These are phyloP conservation scores for Coprinopsis marcescibilis DNA, from an alignment of 768 basidiomycete species.

Conservation along the genomic window DNA sequence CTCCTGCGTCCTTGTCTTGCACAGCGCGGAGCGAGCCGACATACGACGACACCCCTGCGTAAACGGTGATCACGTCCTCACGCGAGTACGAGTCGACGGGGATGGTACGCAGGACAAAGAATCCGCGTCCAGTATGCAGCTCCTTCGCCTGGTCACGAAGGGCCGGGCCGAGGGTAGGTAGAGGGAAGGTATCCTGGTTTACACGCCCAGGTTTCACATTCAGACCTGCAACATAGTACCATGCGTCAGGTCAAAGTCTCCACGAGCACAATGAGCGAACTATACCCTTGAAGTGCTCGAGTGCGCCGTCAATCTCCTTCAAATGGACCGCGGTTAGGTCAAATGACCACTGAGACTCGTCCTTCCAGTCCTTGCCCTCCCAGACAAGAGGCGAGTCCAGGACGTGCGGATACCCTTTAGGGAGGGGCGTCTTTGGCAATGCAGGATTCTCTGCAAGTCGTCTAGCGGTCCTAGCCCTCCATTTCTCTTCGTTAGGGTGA, in stretches of 20 bases:
- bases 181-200: constrained; percentile 31
- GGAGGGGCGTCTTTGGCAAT: constrained; percentile 23
- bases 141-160: constrained; percentile 32
- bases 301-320: constrained; percentile 31
- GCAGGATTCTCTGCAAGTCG: constrained; percentile 29
- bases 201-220: neutral
- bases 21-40: constrained; percentile 15
- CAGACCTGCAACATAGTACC: neutral
- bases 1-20: constrained; percentile 24
- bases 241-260: neutral
- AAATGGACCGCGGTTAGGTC: constrained; percentile 25
- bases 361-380: constrained; percentile 38
- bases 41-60: constrained; percentile 30
- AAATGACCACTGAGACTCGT: constrained; percentile 36
- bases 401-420: constrained; percentile 30
- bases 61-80: constrained; percentile 35
- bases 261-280: neutral
- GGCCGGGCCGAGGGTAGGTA: constrained; percentile 33
- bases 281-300: constrained; percentile 16
- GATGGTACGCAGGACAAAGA: constrained; percentile 43
- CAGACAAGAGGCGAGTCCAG: constrained; percentile 34
- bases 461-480: constrained; percentile 30
- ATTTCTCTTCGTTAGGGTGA: constrained; percentile 33
- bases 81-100: constrained; percentile 37
- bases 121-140: constrained; percentile 39